Evolutionary conservation across 2,329 filamentous ascomycete genomes (phyloP).

Genomic region (Thielaviopsis populi): DNA sequence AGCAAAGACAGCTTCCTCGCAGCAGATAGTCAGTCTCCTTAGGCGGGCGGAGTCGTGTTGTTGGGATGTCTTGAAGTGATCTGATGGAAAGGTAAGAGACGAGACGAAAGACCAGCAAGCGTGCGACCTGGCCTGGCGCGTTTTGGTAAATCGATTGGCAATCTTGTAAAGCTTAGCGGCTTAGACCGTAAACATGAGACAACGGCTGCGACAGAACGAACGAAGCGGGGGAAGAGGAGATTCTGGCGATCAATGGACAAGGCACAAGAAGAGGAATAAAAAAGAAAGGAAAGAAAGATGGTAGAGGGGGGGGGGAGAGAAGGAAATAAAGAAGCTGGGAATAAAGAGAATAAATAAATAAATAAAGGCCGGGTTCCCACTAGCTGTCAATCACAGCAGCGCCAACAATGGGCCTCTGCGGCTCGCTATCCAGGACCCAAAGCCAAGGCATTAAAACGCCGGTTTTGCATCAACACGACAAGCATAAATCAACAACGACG

Average conservation of each 20-base stretch:
- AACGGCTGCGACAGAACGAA: not conserved
- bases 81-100: not conserved
- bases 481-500: not conserved
- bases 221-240: not conserved
- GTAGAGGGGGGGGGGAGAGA: not conserved
- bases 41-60: not conserved
- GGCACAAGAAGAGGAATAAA: not conserved
- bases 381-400: too few relatives aligned
- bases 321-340: constrained; percentile 4
- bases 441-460: not conserved
- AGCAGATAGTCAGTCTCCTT: not conserved
- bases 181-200: constrained; percentile 1
- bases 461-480: not conserved
- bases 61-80: not conserved
- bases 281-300: not conserved
- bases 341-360: not conserved
- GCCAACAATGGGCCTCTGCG: not conserved
- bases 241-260: not conserved
- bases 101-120: not conserved
- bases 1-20: not conserved
- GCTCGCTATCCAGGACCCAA: not conserved
- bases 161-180: not conserved
- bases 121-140: not conserved
- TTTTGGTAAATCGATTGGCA: not conserved
- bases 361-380: not conserved